Evolutionary conservation across 2,329 filamentous ascomycete genomes (phyloP).

Genomic region (Fulvia fulva): DNA sequence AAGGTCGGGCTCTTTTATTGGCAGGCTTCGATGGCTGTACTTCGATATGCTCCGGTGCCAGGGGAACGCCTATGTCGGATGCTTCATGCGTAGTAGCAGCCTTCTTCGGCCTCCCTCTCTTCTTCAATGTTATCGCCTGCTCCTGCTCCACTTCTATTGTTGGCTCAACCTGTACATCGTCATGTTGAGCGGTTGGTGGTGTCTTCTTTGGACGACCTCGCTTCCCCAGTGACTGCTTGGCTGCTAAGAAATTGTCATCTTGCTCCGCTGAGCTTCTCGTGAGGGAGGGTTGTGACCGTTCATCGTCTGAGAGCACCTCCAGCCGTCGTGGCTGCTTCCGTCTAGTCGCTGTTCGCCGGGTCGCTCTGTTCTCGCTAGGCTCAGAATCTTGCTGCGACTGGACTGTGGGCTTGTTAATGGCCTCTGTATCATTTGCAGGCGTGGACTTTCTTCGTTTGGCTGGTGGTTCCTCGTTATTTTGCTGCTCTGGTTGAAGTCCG

Average conservation of each 20-base stretch:
- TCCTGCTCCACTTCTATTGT: background rate
- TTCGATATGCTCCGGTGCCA: background rate
- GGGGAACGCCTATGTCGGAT: background rate
- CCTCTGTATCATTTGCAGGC: background rate
- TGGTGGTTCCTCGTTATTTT: constrained; percentile 15
- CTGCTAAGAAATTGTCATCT: constrained; percentile 18
- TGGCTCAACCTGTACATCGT: background rate
- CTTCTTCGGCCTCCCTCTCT: constrained; percentile 10
- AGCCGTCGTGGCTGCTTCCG: background rate
- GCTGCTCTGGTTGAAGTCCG: constrained; percentile 9
- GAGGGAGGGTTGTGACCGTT: background rate
- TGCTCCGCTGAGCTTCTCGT: background rate
- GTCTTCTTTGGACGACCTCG: constrained; percentile 7
- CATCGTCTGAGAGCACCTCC: background rate
- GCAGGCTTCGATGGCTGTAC: background rate
- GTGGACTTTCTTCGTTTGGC: constrained; percentile 22
- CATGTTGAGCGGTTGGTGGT: background rate
- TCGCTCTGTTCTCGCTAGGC: background rate
- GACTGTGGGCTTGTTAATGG: background rate
- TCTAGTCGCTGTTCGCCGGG: background rate
- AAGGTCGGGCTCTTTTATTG: background rate
- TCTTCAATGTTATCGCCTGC: background rate
- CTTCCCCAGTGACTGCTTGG: background rate
- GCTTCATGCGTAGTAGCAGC: background rate
- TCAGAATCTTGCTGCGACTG: background rate